Evolutionary conservation across 2,329 filamentous ascomycete genomes (phyloP), one percentile per base, ranked within the genome.

Genomic region (Aspergillus persii): DNA sequence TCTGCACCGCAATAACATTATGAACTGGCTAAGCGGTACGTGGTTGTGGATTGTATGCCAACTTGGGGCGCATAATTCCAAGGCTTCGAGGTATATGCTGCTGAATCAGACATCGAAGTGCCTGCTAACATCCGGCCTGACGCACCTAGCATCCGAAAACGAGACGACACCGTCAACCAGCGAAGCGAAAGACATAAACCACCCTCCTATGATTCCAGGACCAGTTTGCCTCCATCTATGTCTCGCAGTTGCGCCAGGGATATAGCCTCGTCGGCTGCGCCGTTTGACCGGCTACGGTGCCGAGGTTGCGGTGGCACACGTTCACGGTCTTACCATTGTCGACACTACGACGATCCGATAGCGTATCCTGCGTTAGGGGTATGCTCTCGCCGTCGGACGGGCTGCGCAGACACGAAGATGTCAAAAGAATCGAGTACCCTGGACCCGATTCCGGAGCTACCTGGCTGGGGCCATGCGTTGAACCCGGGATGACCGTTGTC

Each of bases 281-380:
- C 1, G 54, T 47, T 49, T 31, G 54, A 49, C 54, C 47, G 54
- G 54, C 44, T 57, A 48, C 48, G 48, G 29, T 57, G 54, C 54
- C 48, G 51, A 51, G 26, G 26, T 56, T 56, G 54, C 54, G 33
- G 47, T 51, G 48, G 54, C 48, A 56, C 26, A 48, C 47, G 54
- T 51, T 56, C 54, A n/a, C 54, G 31, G 54, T 23, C 47, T 31
- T 56, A 56, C 27, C 48, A 51, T 56, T 56, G 54, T 33, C 23
- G 33, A 51, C 33, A 56, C 48, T 56, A 39, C 36, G 26, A 23
- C 8, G 47, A 56, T 9, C 54, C 33, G 27, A 56, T 27, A 47
- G 54, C 33, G 47, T 56, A 57, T 57, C 54, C 49, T 27, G 39
- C 54, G 0, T 29, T 57, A 52, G 54, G 54, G 46, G 54, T 57